A percentile compares a stretch with the other conserved stretches of the same genome.
phyloP scores from a whole-genome alignment of 768 basidiomycete genomes.

The Clitopilus passeckerianus region DNA sequence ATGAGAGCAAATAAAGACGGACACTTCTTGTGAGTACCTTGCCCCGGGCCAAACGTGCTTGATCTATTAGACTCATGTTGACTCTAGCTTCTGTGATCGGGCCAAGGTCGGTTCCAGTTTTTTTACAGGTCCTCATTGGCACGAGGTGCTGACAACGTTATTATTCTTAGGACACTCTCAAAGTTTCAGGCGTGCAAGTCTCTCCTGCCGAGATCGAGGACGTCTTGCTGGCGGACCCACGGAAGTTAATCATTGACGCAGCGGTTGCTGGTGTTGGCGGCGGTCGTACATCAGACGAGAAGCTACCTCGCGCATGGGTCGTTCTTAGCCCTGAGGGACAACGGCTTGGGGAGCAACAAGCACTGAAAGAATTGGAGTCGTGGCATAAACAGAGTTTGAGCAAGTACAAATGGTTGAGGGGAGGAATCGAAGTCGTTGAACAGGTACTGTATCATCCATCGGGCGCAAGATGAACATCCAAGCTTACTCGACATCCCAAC shows the following conservation, averaged over 20 bases:
- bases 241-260: slow-evolving; percentile 58
- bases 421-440: slow-evolving; percentile 62
- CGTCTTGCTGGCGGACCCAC: slow-evolving; percentile 58
- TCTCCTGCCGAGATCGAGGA: slow-evolving; percentile 78
- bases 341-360: slow-evolving; percentile 34
- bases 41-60: not conserved
- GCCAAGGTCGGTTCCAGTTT: slow-evolving; percentile 46
- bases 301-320: slow-evolving; percentile 75
- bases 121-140: not conserved
- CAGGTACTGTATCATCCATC: slow-evolving; percentile 37
- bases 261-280: slow-evolving; percentile 75
- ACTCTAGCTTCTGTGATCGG: slow-evolving; percentile 63
- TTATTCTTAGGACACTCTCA: slow-evolving; percentile 63
- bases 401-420: slow-evolving; percentile 73
- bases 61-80: not conserved
- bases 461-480: not conserved
- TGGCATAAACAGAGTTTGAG: slow-evolving; percentile 65
- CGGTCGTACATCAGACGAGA: slow-evolving; percentile 66
- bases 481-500: not conserved
- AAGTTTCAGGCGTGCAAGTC: slow-evolving; percentile 76
- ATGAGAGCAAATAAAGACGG: slow-evolving; percentile 58
- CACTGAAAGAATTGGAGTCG: slow-evolving; percentile 41
- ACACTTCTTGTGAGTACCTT: slow-evolving; percentile 53
- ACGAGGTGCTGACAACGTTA: not conserved
- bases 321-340: slow-evolving; percentile 57